These are phyloP conservation scores for Herpotrichia juniperi DNA, from an alignment of 2,329 filamentous ascomycete genomes.

Conservation along the genomic window DNA sequence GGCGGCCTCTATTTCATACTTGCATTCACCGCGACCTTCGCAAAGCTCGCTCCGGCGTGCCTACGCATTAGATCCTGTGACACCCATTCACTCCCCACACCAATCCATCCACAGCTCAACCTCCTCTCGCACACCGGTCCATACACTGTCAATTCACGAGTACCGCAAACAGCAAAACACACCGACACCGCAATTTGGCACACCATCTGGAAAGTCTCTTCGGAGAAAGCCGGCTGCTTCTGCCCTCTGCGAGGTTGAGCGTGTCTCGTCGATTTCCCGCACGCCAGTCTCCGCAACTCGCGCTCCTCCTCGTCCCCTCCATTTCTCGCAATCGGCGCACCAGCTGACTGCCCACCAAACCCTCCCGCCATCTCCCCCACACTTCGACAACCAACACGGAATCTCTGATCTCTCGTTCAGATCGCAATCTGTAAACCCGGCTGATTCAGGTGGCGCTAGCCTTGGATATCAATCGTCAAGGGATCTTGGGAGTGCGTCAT, in stretches of 20 bases:
- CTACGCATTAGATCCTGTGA: slow-evolving; percentile 26
- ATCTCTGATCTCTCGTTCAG: slow-evolving; percentile 25
- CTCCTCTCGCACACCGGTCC: slow-evolving; percentile 39
- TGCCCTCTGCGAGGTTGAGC: slow-evolving; percentile 38
- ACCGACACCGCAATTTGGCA: slow-evolving; percentile 33
- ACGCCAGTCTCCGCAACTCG: slow-evolving; percentile 16
- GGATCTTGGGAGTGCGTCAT: not conserved
- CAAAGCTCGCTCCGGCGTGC: slow-evolving; percentile 3
- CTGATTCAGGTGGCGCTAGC: slow-evolving; percentile 19
- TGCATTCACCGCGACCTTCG: slow-evolving; percentile 30
- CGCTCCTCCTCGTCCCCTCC: slow-evolving; percentile 26
- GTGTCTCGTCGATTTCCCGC: slow-evolving; percentile 25
- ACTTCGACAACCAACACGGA: slow-evolving; percentile 14
- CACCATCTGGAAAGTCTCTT: slow-evolving; percentile 40
- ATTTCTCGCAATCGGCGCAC: slow-evolving; percentile 37
- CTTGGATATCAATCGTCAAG: slow-evolving; percentile 15
- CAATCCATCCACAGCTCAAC: slow-evolving; percentile 41
- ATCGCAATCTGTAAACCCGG: slow-evolving; percentile 37
- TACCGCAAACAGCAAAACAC: slow-evolving; percentile 47
- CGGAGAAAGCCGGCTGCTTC: slow-evolving; percentile 45
- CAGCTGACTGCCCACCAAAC: slow-evolving; percentile 25
- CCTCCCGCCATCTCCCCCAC: slow-evolving; percentile 24
- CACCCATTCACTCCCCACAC: slow-evolving; percentile 45
- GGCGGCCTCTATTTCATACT: slow-evolving; percentile 22
- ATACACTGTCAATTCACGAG: slow-evolving; percentile 46